Base-by-base conservation (phyloP, 2,329 filamentous ascomycete species). In the Penicillium sp. region DNA sequence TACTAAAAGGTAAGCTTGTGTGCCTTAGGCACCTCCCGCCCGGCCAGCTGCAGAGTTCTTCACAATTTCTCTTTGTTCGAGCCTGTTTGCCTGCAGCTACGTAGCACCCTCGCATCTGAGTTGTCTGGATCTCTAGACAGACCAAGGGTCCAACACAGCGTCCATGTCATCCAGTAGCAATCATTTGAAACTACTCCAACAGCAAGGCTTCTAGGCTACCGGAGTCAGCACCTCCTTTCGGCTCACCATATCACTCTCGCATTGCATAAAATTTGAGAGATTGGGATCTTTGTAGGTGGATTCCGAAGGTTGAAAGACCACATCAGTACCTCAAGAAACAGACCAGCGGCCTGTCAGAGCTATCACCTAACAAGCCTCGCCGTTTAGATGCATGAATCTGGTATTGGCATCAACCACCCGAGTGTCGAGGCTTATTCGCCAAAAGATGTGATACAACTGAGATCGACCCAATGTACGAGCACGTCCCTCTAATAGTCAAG, bases 81-180 rank as follows among this genome's bases (percentile, higher is more conserved):
- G 35, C 35, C 11, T 53, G 50, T 53, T 53, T 53, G 50, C 50
- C 50, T 44, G 50, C 31, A 53, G 50, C 31, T 29, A 13, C 29
- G 13, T 21, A 53, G 17, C 13, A 11, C 8, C 17, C 44, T 46
- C 2, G 44, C 13, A 46, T 41, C 23, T 15, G 46, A 26, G 21
- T 48, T 48, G 21, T 23, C 11, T 26, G 45, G 13, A 48, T 26
- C 19, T 26, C 35, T 41, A 3, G 35, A 15, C 15, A 15, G 35
- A 13, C 35, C 8, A 15, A 41, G 5, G 13, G 35, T 41, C 35
- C 35, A 41, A 41, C 35, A 41, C 35, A 41, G 8, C 35, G 35
- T 41, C 35, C 35, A 41, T 15, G 35, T 41, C 35, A 41, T 15
- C 5, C 17, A 15, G 5, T 15, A 15, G 35, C 35, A 41, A 41